These are phyloP conservation scores for Amanita molliuscula DNA, from an alignment of 768 basidiomycete species.

Conservation along the genomic window DNA sequence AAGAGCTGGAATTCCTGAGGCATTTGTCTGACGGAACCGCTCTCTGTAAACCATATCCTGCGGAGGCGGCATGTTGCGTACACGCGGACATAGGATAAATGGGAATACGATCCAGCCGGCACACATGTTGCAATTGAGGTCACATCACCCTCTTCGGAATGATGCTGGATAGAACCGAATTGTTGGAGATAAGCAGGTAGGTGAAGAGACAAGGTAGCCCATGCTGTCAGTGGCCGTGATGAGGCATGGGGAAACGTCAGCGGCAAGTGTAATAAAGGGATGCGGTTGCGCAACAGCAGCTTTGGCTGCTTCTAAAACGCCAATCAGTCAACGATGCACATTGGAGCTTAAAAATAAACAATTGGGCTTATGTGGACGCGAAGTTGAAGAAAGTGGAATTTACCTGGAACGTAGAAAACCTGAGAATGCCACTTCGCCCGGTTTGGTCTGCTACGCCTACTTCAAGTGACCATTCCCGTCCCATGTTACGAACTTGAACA, in stretches of 20 bases:
- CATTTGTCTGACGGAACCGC: slow-evolving; percentile 29
- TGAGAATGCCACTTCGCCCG: slow-evolving; percentile 47
- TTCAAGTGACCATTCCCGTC: slow-evolving; percentile 66
- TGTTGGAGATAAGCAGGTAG: slow-evolving; percentile 49
- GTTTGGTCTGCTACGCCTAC: slow-evolving; percentile 59
- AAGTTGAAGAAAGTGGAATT: slow-evolving; percentile 8
- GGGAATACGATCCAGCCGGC: slow-evolving; percentile 51
- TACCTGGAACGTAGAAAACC: slow-evolving; percentile 80
- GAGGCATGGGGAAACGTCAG: slow-evolving; percentile 50
- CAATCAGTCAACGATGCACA: not conserved
- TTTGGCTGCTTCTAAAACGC: slow-evolving; percentile 24
- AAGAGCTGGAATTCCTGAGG: slow-evolving; percentile 79
- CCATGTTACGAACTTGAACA: slow-evolving; percentile 60
- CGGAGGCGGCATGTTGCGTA: slow-evolving; percentile 71
- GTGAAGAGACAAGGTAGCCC: slow-evolving; percentile 56
- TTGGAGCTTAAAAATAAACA: not conserved
- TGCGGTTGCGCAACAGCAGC: slow-evolving; percentile 27
- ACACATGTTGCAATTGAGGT: slow-evolving; percentile 7
- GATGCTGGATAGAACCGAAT: slow-evolving; percentile 41
- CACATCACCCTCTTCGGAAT: slow-evolving; percentile 12
- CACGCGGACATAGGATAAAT: slow-evolving; percentile 64
- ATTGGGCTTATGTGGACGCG: not conserved
- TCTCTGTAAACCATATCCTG: slow-evolving; percentile 66
- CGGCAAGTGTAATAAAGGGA: slow-evolving; percentile 61
- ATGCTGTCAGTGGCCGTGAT: slow-evolving; percentile 51